Evolutionary conservation across 768 basidiomycete genomes (phyloP), one percentile per base, ranked within the genome.

Genomic region (Termitomyces sp.): DNA sequence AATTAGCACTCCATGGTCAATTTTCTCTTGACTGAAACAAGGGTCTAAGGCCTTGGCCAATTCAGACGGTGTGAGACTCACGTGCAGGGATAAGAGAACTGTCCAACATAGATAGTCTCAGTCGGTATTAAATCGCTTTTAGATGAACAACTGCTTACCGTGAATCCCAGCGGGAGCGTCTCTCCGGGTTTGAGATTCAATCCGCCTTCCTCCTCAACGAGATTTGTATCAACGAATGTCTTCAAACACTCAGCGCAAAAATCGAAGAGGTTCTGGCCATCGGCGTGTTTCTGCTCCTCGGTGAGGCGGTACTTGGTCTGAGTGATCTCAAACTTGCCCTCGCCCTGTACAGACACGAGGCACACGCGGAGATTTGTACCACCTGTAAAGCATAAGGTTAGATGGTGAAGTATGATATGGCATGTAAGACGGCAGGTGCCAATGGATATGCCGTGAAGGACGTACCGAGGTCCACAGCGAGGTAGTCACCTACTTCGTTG

Each of bases 301-400:
- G 92, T 87, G 45, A 99, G 83, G 51, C 95, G 89, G 74, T 98
- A 98, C 73, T 99, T 99, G 36, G 95, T 89, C 70, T 98, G 96
- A 0, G 95, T 94, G 64, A 99, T 89, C 74, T 98, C 95, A 71
- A 98, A 99, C 77, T 96, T 95, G 58, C 97, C 96, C 10, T 87
- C 82, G 26, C 97, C 97, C 64, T 90, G 86, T 2, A 99, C 78
- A 30, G 87, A 91, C 50, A 99, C 96, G 44, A 97, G 88, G 75
- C 97, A 99, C 44, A 98, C 97, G 44, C 97, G 94, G n/a, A 99
- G 82, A 69, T 99, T 98, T 24, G 96, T 98, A 34, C 95, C 95
- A 52, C 92, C 91, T 92, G 43, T 7, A 48, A 13, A 12, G n/a
- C 34, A 13, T 18, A 26, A 32, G 10, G 20, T 37, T 59, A 4